Conservation (phyloP, 1,139 yeast genomes). For the Suzukiozyma palmioleophila region DNA sequence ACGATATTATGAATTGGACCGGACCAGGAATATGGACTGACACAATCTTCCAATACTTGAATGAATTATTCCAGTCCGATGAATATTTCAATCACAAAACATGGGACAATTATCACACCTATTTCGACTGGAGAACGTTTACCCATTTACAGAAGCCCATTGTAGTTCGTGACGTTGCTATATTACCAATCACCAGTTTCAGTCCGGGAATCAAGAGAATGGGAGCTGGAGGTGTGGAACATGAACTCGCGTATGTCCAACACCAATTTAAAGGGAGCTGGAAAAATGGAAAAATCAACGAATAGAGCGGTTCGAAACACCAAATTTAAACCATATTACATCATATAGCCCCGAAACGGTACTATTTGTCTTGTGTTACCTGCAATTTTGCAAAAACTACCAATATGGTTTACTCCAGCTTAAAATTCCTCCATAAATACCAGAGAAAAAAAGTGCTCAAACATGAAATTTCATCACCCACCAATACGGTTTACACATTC, state of each 20-base stretch:
- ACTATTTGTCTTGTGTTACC: too few relatives aligned
- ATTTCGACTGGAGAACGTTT: conserved; percentile 54
- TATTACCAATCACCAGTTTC: conserved; percentile 66
- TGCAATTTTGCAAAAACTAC: too few relatives aligned
- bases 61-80: conserved; percentile 41
- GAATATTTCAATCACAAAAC: conserved; percentile 24
- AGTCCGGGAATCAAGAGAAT: conserved; percentile 72
- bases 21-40: conserved; percentile 96
- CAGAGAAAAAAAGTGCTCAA: too few relatives aligned
- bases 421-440: too few relatives aligned
- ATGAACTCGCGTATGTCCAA: conserved; percentile 59
- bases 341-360: neutral
- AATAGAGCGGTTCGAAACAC: neutral
- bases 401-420: too few relatives aligned
- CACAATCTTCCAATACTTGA: conserved; percentile 67
- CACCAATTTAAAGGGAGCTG: conserved; percentile 70
- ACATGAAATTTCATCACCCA: too few relatives aligned
- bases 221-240: conserved; percentile 49
- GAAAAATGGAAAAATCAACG: conserved; percentile 31
- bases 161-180: conserved; percentile 67
- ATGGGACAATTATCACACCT: conserved; percentile 17
- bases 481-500: too few relatives aligned
- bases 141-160: conserved; percentile 61
- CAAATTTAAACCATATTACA: too few relatives aligned
- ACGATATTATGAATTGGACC: conserved; percentile 91